Conservation (phyloP, 192 early-diverging fungal genomes). For the Thoreauomyces humboldtii region DNA sequence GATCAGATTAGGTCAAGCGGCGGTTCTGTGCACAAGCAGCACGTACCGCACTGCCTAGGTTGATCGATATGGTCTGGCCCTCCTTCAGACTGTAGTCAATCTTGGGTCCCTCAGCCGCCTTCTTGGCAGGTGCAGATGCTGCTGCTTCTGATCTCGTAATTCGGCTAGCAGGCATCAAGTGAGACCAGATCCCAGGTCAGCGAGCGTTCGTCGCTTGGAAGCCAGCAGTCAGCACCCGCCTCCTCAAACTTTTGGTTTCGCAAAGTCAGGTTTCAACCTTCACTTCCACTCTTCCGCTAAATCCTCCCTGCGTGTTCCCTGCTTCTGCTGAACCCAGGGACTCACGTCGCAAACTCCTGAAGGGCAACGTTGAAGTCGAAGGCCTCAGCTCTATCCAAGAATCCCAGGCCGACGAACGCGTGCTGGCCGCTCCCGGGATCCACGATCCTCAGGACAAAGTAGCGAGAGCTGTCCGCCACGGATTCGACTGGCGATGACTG, state of each 20-base stretch:
- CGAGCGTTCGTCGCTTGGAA: too few relatives aligned
- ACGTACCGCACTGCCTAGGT: slow-evolving; percentile 63
- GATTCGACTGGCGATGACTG: slow-evolving; percentile 71
- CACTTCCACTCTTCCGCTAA: too few relatives aligned
- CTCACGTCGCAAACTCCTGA: slow-evolving; percentile 74
- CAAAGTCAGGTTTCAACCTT: too few relatives aligned
- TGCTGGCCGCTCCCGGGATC: slow-evolving; percentile 64
- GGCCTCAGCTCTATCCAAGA: slow-evolving; percentile 73
- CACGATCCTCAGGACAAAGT: slow-evolving; percentile 81
- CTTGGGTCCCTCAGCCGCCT: slow-evolving; percentile 39
- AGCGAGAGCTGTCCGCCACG: slow-evolving; percentile 78
- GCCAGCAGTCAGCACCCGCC: too few relatives aligned
- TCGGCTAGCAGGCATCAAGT: too few relatives aligned
- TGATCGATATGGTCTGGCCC: slow-evolving; percentile 75
- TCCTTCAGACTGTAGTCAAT: slow-evolving; percentile 78
- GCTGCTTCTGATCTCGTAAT: background rate
- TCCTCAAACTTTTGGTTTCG: too few relatives aligned
- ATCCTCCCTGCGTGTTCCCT: too few relatives aligned
- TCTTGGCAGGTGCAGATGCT: background rate
- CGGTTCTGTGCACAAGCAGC: too few relatives aligned
- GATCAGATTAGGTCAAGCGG: background rate
- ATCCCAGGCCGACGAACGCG: slow-evolving; percentile 84
- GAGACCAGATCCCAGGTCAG: too few relatives aligned
- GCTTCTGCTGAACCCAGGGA: too few relatives aligned
- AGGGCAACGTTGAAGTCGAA: slow-evolving; percentile 92